Evolutionary conservation across 176 grass and related monocot species (phyloP).

Genomic region (Alopecurus myosuroides): DNA sequence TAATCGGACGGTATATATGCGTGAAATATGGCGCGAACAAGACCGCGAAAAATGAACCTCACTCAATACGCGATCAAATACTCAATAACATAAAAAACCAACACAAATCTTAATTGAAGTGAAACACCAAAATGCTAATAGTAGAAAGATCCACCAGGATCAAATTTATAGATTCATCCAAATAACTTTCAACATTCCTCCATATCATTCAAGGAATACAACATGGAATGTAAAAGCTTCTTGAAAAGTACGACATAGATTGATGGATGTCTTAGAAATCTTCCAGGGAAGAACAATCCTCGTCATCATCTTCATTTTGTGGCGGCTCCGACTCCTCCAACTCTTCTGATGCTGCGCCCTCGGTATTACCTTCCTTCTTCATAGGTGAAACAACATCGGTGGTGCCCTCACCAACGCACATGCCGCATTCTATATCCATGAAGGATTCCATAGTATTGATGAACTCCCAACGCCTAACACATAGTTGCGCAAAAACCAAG

Average conservation of each 20-base stretch:
- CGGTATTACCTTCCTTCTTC: neutral
- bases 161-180: neutral
- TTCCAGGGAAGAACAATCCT: neutral
- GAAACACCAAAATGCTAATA: neutral
- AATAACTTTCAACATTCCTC: neutral
- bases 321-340: neutral
- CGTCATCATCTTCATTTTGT: neutral
- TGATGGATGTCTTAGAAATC: neutral
- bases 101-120: neutral
- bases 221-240: neutral
- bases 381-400: neutral
- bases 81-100: neutral
- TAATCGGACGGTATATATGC: neutral
- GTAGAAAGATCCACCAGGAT: neutral
- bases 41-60: neutral
- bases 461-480: neutral
- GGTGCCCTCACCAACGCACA: neutral
- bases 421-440: neutral
- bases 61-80: neutral
- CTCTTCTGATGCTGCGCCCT: neutral
- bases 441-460: neutral
- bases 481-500: slow-evolving; percentile 29
- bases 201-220: neutral
- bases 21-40: neutral
- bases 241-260: neutral